Evolutionary conservation across 208 protist genomes (phyloP), one percentile per base, ranked within the genome.

Genomic region (Wallacemonas sp.): DNA sequence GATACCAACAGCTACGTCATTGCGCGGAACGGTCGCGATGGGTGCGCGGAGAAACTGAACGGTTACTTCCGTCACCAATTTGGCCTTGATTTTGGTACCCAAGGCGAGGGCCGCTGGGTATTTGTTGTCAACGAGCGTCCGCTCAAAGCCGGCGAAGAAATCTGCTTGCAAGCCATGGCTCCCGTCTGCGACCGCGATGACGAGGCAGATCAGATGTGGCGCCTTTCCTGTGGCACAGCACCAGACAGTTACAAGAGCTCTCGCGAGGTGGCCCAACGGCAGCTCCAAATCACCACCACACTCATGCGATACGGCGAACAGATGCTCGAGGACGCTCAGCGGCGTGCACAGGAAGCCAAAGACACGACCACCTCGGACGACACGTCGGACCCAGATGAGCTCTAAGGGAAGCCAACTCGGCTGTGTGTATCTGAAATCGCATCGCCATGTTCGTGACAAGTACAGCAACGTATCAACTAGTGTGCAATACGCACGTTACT

Each of bases 181-280:
- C 91, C 91, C 11, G 86, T 94, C 1, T 96, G 91, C 72, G 83
- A 87, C 28, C 82, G 75, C 26, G 88, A 96, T 58, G 80, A 65
- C 38, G 88, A 93, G 61, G 79, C 78, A 22, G 77, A 82, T 21
- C 89, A 94, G 62, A 96, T 96, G 87, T 96, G 91, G 88, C 76
- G 75, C 0, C 77, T 96, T 8, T 91, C 85, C 4, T 96, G 88
- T 56, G 91, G 86, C 14, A 75, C 74, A 0, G 77, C 70, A 2
- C 91, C 91, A 9, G 56, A 72, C 46, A 75, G 77, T 19, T 93
- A 92, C 70, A 80, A 85, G 70, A 69, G 56, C 34, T 90, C 84
- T 9, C 49, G 76, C 4, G 72, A 79, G 14, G 82, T 84, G 0
- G 84, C 75, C 2, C 46, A 68, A 17, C 67, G 69, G 41, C 87